phyloP scores from a whole-genome alignment of 345 rosid genomes.

The Combretum micranthum region DNA sequence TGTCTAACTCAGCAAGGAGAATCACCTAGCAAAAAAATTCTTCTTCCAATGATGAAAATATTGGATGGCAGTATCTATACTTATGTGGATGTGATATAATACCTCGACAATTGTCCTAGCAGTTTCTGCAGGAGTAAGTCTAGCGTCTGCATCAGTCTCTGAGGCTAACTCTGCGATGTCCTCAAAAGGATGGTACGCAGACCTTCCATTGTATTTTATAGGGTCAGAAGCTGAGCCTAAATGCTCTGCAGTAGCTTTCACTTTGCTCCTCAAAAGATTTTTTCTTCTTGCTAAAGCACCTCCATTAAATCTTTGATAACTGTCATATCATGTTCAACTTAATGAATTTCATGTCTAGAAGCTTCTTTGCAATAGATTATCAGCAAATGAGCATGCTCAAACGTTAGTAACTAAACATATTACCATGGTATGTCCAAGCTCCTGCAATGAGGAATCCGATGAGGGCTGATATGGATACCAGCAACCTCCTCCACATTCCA shows the following conservation, averaged over 20 bases:
- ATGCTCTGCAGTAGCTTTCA: constrained; percentile 55
- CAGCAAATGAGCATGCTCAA: neutral
- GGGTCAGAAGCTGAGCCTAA: constrained; percentile 60
- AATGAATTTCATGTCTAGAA: neutral
- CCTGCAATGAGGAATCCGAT: constrained; percentile 32
- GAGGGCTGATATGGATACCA: constrained; percentile 28
- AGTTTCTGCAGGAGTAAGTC: constrained; percentile 69
- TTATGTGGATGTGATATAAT: constrained; percentile 27
- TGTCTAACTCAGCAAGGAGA: no score
- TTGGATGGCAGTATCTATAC: neutral
- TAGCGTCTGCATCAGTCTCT: constrained; percentile 30
- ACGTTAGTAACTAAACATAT: neutral
- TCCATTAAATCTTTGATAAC: constrained; percentile 28
- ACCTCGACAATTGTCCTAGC: constrained; percentile 88
- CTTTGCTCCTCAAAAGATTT: constrained; percentile 34
- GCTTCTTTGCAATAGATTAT: neutral
- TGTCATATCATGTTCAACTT: constrained; percentile 30
- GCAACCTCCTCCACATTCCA: constrained; percentile 41
- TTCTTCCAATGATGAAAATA: no score
- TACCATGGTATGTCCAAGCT: constrained; percentile 45
- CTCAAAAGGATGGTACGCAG: constrained; percentile 77
- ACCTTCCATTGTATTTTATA: constrained; percentile 35
- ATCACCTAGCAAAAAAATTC: no score
- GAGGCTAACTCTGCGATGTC: constrained; percentile 49
- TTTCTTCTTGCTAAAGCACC: constrained; percentile 30